Percentiles rank a stretch among this genome's conserved stretches.
Evolutionary conservation across 345 rosid species (phyloP).

Genomic region (Eucalyptus regnans): DNA sequence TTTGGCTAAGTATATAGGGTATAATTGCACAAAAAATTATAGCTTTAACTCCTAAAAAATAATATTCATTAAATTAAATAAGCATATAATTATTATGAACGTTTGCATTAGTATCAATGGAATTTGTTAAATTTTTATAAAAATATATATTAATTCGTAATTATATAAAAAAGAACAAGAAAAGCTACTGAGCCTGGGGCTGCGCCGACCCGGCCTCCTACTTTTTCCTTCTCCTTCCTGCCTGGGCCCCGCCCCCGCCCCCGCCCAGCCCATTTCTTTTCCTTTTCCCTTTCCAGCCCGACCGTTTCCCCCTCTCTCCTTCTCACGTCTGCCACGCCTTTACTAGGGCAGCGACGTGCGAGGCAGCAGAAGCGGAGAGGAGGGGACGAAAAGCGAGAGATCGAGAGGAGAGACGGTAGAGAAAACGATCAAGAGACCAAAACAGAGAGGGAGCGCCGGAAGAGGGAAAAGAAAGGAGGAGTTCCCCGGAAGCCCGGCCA

Average conservation of each 20-base stretch:
- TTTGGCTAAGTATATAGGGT: too few species aligned
- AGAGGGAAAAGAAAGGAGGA: not conserved
- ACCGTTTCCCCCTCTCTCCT: not conserved
- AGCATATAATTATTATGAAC: not conserved
- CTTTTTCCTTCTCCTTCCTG: too few species aligned
- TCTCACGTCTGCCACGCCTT: not conserved
- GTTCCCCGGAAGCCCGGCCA: not conserved
- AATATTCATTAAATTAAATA: too few species aligned
- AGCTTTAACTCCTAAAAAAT: rapidly evolving
- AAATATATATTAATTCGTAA: too few species aligned
- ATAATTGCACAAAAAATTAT: too few species aligned
- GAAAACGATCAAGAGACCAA: not conserved
- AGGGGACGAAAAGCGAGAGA: not conserved
- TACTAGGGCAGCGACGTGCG: rapidly evolving
- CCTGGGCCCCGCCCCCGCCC: too few species aligned
- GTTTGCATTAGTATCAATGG: not conserved
- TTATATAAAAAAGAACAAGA: too few species aligned
- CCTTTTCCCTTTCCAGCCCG: too few species aligned
- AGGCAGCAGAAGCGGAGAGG: not conserved
- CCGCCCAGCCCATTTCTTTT: too few species aligned
- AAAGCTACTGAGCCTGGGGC: not conserved
- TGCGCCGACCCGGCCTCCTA: not conserved
- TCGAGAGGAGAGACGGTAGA: not conserved
- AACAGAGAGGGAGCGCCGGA: not conserved
- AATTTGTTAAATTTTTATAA: too few species aligned